phyloP scores from a whole-genome alignment of 139 green algal genomes.

The Chlorella sp. region DNA sequence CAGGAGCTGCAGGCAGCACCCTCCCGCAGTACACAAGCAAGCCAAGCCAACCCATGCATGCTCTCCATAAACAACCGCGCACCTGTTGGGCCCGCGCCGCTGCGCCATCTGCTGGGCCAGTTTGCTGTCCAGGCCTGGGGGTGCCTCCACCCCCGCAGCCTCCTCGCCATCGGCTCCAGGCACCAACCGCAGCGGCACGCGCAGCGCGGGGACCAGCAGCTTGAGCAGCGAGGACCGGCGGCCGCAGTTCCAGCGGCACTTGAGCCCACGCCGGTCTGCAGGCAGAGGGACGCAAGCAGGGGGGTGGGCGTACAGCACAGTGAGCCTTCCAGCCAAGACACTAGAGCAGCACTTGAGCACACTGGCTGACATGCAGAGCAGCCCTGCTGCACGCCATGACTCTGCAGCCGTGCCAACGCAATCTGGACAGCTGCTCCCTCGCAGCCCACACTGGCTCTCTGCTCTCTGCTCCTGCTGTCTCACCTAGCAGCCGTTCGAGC shows the following conservation, averaged over 20 bases:
- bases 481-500: slow-evolving; percentile 15
- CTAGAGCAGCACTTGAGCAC: too few species aligned
- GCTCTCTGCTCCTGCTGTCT: too few species aligned
- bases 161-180: neutral
- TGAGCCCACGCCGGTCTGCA: slow-evolving; percentile 20
- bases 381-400: too few species aligned
- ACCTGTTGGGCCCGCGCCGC: neutral
- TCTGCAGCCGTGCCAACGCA: too few species aligned
- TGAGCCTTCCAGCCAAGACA: too few species aligned
- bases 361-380: neutral
- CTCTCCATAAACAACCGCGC: neutral
- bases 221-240: slow-evolving; percentile 18
- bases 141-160: neutral
- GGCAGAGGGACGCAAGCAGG: neutral
- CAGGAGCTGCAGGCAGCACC: too few species aligned
- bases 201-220: slow-evolving; percentile 29
- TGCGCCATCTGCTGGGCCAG: neutral
- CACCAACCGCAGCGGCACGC: slow-evolving; percentile 19
- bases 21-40: too few species aligned
- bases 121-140: neutral
- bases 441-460: too few species aligned
- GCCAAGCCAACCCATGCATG: too few species aligned
- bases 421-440: too few species aligned
- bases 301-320: too few species aligned
- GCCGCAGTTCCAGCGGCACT: slow-evolving; percentile 23